phyloP scores from a whole-genome alignment of 352 stramenopile genomes.

The Pythium coloratum region DNA sequence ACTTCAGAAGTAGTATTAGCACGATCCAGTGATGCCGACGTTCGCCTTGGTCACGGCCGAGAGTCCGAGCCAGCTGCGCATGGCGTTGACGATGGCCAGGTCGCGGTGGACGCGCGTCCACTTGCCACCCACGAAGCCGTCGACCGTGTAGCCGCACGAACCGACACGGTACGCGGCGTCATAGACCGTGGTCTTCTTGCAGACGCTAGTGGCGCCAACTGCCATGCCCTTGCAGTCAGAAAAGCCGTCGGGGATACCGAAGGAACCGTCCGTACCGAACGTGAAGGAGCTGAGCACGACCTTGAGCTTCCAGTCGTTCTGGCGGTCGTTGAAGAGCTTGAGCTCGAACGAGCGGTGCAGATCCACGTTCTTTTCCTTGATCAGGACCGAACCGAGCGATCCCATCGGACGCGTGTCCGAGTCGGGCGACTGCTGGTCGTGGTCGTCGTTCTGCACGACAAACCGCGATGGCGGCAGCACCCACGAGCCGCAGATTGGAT shows the following conservation, averaged over 20 bases:
- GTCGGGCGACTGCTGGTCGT: conserved; percentile 61
- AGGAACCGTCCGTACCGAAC: conserved; percentile 23
- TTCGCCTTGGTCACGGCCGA: conserved; percentile 28
- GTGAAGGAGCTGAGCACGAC: conserved; percentile 73
- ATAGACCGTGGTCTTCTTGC: conserved; percentile 38
- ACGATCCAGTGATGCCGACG: conserved; percentile 37
- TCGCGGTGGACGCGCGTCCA: conserved; percentile 61
- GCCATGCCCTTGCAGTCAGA: conserved; percentile 31
- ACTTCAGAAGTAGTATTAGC: no score
- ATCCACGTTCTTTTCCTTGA: conserved; percentile 50
- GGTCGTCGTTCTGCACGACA: conserved; percentile 76
- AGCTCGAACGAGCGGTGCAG: conserved; percentile 56
- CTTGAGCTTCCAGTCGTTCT: conserved; percentile 54
- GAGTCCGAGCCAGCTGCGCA: conserved; percentile 36
- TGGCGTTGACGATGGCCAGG: conserved; percentile 60
- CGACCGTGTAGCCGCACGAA: conserved; percentile 50
- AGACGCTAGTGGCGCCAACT: conserved; percentile 28
- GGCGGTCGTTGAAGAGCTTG: conserved; percentile 47
- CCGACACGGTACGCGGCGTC: conserved; percentile 50
- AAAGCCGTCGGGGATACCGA: conserved; percentile 46
- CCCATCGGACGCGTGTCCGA: conserved; percentile 57
- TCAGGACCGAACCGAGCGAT: conserved; percentile 46
- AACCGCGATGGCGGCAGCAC: conserved; percentile 57
- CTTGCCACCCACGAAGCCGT: conserved; percentile 16
- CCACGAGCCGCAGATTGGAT: conserved; percentile 56